phyloP scores from a whole-genome alignment of 768 basidiomycete species.

The Pulveroboletus sp. region DNA sequence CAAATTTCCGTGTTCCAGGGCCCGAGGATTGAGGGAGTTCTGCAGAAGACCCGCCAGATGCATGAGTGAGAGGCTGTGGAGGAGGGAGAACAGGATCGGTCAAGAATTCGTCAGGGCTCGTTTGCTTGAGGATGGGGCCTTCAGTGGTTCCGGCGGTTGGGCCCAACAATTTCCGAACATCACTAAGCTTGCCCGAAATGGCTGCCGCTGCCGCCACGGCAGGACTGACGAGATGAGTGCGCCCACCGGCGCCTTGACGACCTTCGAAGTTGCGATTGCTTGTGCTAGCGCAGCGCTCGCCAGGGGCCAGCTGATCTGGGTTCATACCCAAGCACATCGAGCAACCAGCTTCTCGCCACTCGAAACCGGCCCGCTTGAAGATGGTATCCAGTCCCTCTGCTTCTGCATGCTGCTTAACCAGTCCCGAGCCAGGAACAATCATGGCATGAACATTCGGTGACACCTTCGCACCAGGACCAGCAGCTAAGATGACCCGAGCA shows the following conservation, averaged over 20 bases:
- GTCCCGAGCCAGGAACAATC: constrained; percentile 88
- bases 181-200: constrained; percentile 77
- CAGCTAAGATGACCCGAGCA: constrained; percentile 69
- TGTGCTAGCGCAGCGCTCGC: constrained; percentile 85
- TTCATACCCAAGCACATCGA: constrained; percentile 98
- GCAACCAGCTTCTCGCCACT: constrained; percentile 94
- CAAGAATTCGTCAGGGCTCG: constrained; percentile 72
- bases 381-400: constrained; percentile 81
- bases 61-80: constrained; percentile 37
- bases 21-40: constrained; percentile 41
- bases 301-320: constrained; percentile 81
- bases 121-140: constrained; percentile 60
- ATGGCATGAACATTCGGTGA: constrained; percentile 75
- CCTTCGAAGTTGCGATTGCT: constrained; percentile 95
- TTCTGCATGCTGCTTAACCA: constrained; percentile 89
- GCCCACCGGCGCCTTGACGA: constrained; percentile 80
- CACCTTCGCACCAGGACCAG: constrained; percentile 70
- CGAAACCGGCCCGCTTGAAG: constrained; percentile 88
- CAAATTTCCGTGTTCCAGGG: constrained; percentile 59
- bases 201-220: constrained; percentile 94
- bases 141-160: constrained; percentile 41
- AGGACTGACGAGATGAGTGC: constrained; percentile 85
- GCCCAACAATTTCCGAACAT: constrained; percentile 74
- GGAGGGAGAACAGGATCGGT: constrained; percentile 60
- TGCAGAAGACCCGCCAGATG: constrained; percentile 29